phyloP scores from a whole-genome alignment of 169 alveolate species.

The Neospora caninum region DNA sequence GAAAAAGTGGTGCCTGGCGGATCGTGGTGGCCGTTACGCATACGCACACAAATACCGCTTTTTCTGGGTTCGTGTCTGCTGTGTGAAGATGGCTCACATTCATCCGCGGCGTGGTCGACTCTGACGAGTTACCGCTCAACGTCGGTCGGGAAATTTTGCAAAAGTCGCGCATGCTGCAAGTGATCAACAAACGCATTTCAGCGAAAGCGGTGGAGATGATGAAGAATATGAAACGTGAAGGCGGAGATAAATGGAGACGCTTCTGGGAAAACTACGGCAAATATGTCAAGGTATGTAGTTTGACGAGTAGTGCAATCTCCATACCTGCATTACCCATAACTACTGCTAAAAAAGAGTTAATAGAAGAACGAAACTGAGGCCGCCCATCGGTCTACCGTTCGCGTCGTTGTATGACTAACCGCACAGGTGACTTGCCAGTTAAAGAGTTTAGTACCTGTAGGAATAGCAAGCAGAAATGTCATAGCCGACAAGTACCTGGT shows the following conservation, averaged over 20 bases:
- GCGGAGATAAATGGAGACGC: slow-evolving; percentile 86
- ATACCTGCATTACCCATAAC: too few species aligned
- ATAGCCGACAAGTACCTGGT: too few species aligned
- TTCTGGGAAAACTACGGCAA: slow-evolving; percentile 85
- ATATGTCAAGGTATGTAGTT: slow-evolving; percentile 48
- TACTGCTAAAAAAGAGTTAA: too few species aligned
- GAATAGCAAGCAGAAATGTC: too few species aligned
- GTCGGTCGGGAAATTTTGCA: slow-evolving; percentile 97
- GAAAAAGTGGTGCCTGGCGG: too few species aligned
- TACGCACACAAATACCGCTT: too few species aligned
- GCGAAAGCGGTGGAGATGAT: slow-evolving; percentile 41
- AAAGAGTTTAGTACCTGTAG: too few species aligned
- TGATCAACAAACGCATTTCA: slow-evolving; percentile 90
- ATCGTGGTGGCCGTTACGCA: too few species aligned
- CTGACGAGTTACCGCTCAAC: slow-evolving; percentile 97
- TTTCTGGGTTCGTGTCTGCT: background rate
- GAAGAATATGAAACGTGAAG: slow-evolving; percentile 49
- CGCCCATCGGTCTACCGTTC: too few species aligned
- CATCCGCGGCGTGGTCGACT: slow-evolving; percentile 97
- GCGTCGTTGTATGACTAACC: too few species aligned
- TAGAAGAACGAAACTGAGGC: too few species aligned
- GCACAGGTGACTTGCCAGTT: too few species aligned
- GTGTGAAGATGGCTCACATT: slow-evolving; percentile 91
- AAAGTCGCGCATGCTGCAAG: slow-evolving; percentile 92
- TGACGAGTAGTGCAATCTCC: background rate